Evolutionary conservation across 2,329 filamentous ascomycete species (phyloP).

Genomic region (Scleromitrula shiraiana): DNA sequence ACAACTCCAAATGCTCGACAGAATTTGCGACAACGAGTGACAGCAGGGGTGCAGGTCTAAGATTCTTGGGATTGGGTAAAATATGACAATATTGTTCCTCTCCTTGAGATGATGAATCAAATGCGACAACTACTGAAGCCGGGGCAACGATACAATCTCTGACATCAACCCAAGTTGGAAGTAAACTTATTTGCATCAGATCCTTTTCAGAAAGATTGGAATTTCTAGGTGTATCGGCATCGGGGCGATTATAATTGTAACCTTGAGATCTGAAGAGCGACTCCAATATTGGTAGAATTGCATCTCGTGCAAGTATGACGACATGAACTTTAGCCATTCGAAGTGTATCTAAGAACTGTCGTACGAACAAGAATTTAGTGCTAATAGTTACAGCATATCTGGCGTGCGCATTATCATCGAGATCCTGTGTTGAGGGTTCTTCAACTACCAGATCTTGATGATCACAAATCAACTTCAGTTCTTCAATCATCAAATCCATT

Average conservation of each 20-base stretch:
- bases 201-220: constrained; percentile 23
- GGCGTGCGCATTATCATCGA: constrained; percentile 35
- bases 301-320: constrained; percentile 44
- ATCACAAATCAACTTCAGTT: constrained; percentile 48
- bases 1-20: constrained; percentile 28
- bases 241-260: constrained; percentile 28
- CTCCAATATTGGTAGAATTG: constrained; percentile 44
- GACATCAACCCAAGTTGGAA: constrained; percentile 18
- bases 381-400: constrained; percentile 50
- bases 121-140: constrained; percentile 20
- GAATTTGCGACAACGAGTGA: constrained; percentile 24
- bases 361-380: constrained; percentile 52
- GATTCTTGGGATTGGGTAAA: constrained; percentile 11
- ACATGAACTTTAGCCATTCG: constrained; percentile 39
- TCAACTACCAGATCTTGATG: constrained; percentile 46
- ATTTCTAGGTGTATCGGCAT: constrained; percentile 16
- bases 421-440: constrained; percentile 31
- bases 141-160: constrained; percentile 10
- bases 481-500: constrained; percentile 44
- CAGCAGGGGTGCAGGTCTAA: constrained; percentile 18
- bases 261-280: constrained; percentile 37
- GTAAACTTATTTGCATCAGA: constrained; percentile 19
- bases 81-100: constrained; percentile 10
- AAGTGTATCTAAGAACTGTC: constrained; percentile 43
- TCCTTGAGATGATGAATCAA: constrained; percentile 14